Evolutionary conservation across 1,284 basidiomycete genomes (phyloP).

Genomic region (Sporisorium exsertum): DNA sequence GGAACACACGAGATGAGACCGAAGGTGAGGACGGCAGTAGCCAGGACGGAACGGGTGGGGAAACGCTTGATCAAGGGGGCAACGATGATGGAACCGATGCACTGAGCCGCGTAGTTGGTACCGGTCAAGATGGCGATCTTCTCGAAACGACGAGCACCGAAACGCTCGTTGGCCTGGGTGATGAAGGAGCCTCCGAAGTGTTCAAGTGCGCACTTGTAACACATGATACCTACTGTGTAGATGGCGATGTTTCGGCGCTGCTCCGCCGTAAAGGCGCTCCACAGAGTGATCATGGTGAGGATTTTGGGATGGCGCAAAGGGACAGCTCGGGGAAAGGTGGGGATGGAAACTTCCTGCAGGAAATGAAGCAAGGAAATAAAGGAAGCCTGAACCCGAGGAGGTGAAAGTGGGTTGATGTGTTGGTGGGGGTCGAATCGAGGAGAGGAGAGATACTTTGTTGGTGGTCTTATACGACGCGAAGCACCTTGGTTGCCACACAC

Average conservation of each 20-base stretch:
- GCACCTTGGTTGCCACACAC: not conserved
- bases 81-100: conserved; percentile 64
- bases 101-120: conserved; percentile 67
- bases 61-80: conserved; percentile 69
- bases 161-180: conserved; percentile 65
- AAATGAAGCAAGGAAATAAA: not conserved
- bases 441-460: not conserved
- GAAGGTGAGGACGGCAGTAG: conserved; percentile 67
- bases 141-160: conserved; percentile 54
- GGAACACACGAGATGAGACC: conserved; percentile 66
- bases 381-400: not conserved
- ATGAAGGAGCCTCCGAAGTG: conserved; percentile 63
- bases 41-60: conserved; percentile 69
- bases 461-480: not conserved
- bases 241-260: conserved; percentile 62
- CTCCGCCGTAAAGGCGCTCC: conserved; percentile 52
- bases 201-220: conserved; percentile 58
- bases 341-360: not conserved
- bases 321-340: not conserved
- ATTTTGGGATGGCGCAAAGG: not conserved
- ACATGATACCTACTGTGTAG: conserved; percentile 62
- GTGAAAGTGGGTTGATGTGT: not conserved
- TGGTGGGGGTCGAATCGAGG: not conserved
- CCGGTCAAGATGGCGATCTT: conserved; percentile 66
- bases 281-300: conserved; percentile 21